These are phyloP conservation scores for Triglochin maritima DNA, from an alignment of 106 monocot genomes.

Conservation along the genomic window DNA sequence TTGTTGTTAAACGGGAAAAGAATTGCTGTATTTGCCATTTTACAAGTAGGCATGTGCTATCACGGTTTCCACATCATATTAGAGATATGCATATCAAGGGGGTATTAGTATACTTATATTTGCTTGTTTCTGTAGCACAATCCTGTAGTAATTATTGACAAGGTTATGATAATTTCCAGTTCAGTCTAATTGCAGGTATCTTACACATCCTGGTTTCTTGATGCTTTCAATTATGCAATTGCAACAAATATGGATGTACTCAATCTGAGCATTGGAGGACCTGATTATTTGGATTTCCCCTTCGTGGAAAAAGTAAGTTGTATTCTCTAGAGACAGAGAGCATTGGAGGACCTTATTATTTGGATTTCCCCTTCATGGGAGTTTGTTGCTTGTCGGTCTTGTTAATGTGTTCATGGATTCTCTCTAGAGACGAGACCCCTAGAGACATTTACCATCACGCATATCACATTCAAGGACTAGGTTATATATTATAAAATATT, in stretches of 20 bases:
- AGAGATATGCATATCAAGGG: too few relatives aligned
- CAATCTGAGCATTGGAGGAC: slow-evolving; percentile 99
- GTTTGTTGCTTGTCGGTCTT: background rate
- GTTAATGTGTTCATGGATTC: background rate
- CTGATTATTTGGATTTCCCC: slow-evolving; percentile 94
- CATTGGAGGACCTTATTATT: slow-evolving; percentile 96
- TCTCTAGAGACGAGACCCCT: too few relatives aligned
- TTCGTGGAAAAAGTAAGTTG: slow-evolving; percentile 95
- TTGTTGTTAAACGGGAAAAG: too few relatives aligned
- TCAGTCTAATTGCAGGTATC: slow-evolving; percentile 96
- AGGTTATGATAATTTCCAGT: slow-evolving; percentile 63
- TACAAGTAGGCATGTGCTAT: too few relatives aligned
- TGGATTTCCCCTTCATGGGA: slow-evolving; percentile 99
- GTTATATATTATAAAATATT: too few relatives aligned
- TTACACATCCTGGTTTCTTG: slow-evolving; percentile 99
- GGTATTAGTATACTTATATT: too few relatives aligned
- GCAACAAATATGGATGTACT: slow-evolving; percentile 97
- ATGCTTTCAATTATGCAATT: slow-evolving; percentile 99
- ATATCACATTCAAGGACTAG: too few relatives aligned
- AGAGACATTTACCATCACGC: too few relatives aligned
- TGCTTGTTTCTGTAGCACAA: too few relatives aligned
- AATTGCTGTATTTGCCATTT: too few relatives aligned
- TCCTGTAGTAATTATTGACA: slow-evolving; percentile 4
- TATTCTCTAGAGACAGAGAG: slow-evolving; percentile 15
- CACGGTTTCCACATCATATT: too few relatives aligned